Conservation (phyloP, 1,139 yeast genomes). For the Lodderomyces beijingensis region DNA sequence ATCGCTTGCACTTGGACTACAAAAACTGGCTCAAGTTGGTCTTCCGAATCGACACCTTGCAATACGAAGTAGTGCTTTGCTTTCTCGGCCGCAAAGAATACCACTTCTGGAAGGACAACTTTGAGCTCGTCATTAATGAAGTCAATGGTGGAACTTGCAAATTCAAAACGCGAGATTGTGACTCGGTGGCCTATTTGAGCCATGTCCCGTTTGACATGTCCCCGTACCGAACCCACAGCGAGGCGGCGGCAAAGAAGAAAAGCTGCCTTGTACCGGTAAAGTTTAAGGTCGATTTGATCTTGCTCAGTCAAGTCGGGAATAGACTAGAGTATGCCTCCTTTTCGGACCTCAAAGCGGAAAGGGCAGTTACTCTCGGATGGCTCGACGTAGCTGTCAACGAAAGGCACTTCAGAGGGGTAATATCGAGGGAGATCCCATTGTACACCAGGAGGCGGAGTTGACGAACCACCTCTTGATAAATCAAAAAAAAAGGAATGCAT, state of each 20-base stretch:
- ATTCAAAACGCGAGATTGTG: conserved; percentile 13
- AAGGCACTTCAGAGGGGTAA: background rate
- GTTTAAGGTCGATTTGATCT: too few relatives aligned
- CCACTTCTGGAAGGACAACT: conserved; percentile 36
- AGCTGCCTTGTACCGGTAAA: too few relatives aligned
- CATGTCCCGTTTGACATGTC: too few relatives aligned
- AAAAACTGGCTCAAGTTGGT: conserved; percentile 35
- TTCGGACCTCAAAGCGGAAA: too few relatives aligned
- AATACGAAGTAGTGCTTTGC: conserved; percentile 45
- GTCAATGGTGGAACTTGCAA: conserved; percentile 18
- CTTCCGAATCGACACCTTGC: conserved; percentile 38
- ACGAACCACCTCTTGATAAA: too few relatives aligned
- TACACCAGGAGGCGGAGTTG: background rate
- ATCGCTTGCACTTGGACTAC: conserved; percentile 34
- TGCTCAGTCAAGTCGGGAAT: too few relatives aligned
- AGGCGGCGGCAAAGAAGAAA: too few relatives aligned
- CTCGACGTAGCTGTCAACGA: background rate
- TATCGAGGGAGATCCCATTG: background rate
- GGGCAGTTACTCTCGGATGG: too few relatives aligned
- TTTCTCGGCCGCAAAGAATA: conserved; percentile 31
- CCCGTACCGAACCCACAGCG: too few relatives aligned
- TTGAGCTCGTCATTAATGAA: conserved; percentile 27
- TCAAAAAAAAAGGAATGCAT: too few relatives aligned
- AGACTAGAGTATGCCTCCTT: background rate
- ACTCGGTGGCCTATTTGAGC: background rate